Base-by-base conservation (phyloP, 2,329 filamentous ascomycete species). In the Calonectria pauciramosa region DNA sequence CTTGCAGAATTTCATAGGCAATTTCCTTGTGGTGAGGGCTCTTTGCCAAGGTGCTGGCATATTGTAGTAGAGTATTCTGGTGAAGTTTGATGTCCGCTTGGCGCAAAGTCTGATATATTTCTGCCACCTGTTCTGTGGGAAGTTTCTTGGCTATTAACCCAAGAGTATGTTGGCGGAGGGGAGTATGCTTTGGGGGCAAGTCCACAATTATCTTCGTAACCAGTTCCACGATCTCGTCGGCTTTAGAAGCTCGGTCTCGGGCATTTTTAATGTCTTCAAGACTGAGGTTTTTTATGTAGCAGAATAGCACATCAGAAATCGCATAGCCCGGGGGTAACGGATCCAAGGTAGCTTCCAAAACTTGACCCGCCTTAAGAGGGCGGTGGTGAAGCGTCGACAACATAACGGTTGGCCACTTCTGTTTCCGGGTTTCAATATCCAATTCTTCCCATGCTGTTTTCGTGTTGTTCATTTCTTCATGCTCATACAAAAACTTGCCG, bases 1-100 rank as follows among this genome's bases (percentile, higher is more conserved):
- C 66, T 28, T 79, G 78, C 8, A 86, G 70, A n/a, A 92, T 85
- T 5, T 86, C 82, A 54, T 89, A 85, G 0, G 90, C 84, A 23
- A 72, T 71, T 2, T 80, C 85, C 75, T 90, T 90, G 78, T 87
- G 83, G 6, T 78, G 74, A 16, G 79, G 76, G 11, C 81, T 79
- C 59, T 81, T 81, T 1, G 90, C 88, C 32, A 93, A 80, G 4
- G 82, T 85, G 52, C 82, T 83, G 4, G 89, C 89, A 54, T 91
- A 86, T 2, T 90, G 88, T 3, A 90, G 79, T 20, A 85, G 81
- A 0, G 90, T 91, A 74, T 88, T 82, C 13, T 77, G 75, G 56
- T 88, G 85, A 6, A 90, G 72, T 6, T 76, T 75, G 32, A 84
- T 81, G 0, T 76, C 72, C 10, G 80, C 76, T 23, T 76, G 72